phyloP scores from a whole-genome alignment of 1,139 yeast genomes.

The Yamadazyma trypodendri region DNA sequence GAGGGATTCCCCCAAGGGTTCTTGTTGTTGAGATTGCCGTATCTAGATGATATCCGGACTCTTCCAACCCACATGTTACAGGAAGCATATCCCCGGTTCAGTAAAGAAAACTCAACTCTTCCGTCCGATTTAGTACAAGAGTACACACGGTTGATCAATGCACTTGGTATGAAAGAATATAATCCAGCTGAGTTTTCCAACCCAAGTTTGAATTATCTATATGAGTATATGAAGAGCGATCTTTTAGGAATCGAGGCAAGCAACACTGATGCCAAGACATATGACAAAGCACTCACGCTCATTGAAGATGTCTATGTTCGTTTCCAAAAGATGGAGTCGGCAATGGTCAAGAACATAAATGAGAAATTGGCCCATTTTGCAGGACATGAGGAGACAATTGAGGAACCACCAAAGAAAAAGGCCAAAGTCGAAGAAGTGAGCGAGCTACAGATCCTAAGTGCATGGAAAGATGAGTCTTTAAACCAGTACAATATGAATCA shows the following conservation, averaged over 20 bases:
- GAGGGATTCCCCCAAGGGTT: constrained; percentile 60
- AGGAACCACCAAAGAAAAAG: constrained; percentile 20
- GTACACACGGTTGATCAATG: constrained; percentile 18
- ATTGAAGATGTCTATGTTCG: constrained; percentile 5
- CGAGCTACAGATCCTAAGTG: constrained; percentile 35
- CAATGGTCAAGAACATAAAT: constrained; percentile 18
- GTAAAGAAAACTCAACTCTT: constrained; percentile 3
- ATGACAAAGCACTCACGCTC: constrained; percentile 3
- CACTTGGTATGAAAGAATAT: constrained; percentile 31
- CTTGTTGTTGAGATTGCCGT: constrained; percentile 58
- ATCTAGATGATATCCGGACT: constrained; percentile 59
- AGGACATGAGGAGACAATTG: neutral
- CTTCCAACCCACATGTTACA: constrained; percentile 33
- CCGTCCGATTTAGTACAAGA: constrained; percentile 16
- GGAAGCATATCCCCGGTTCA: constrained; percentile 10
- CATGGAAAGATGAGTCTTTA: constrained; percentile 40
- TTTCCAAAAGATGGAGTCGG: constrained; percentile 10
- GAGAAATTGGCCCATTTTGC: constrained; percentile 2
- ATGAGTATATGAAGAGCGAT: constrained; percentile 62
- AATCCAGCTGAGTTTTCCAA: constrained; percentile 61
- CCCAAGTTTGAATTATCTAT: constrained; percentile 69
- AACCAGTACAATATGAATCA: constrained; percentile 39
- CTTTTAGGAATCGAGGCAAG: constrained; percentile 50
- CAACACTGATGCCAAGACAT: constrained; percentile 10
- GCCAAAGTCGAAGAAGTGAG: constrained; percentile 21